A percentile compares a stretch with the other conserved stretches of the same genome.
Conservation (phyloP, 1,284 basidiomycete genomes). For the Fomes fomentarius region DNA sequence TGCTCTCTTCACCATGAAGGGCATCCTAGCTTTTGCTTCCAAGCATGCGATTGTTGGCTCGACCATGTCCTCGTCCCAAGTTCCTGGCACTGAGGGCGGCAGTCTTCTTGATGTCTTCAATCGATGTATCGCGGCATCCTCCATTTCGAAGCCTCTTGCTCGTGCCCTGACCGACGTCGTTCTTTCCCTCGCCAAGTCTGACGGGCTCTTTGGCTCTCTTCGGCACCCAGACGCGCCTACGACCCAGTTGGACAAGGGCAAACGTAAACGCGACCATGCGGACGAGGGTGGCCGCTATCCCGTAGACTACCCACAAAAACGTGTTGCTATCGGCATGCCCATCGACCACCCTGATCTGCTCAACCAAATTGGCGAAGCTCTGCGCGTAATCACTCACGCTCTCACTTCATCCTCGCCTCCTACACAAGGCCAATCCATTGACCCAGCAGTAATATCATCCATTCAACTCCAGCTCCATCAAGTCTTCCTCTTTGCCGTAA, state of each 20-base stretch:
- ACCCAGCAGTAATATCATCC: slow-evolving; percentile 59
- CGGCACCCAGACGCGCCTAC: slow-evolving; percentile 62
- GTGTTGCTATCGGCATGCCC: slow-evolving; percentile 34
- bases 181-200: slow-evolving; percentile 64
- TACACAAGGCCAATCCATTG: slow-evolving; percentile 42
- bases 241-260: slow-evolving; percentile 62
- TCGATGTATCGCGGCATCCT: slow-evolving; percentile 47
- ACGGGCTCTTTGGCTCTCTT: slow-evolving; percentile 62
- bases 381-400: slow-evolving; percentile 52
- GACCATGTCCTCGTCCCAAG: slow-evolving; percentile 49
- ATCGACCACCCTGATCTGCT: slow-evolving; percentile 42
- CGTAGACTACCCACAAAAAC: slow-evolving; percentile 43
- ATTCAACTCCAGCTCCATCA: slow-evolving; percentile 73
- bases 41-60: slow-evolving; percentile 57
- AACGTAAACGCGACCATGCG: slow-evolving; percentile 65
- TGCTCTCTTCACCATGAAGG: slow-evolving; percentile 60
- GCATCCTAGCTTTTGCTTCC: slow-evolving; percentile 58
- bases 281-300: slow-evolving; percentile 45
- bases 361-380: slow-evolving; percentile 57
- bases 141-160: slow-evolving; percentile 54
- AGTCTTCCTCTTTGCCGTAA: slow-evolving; percentile 74
- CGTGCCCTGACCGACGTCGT: slow-evolving; percentile 59
- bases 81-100: slow-evolving; percentile 49
- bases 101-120: slow-evolving; percentile 60
- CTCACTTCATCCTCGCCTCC: slow-evolving; percentile 42